Evolutionary conservation across 768 basidiomycete species (phyloP).

Genomic region (Psilocybe subaeruginosa): DNA sequence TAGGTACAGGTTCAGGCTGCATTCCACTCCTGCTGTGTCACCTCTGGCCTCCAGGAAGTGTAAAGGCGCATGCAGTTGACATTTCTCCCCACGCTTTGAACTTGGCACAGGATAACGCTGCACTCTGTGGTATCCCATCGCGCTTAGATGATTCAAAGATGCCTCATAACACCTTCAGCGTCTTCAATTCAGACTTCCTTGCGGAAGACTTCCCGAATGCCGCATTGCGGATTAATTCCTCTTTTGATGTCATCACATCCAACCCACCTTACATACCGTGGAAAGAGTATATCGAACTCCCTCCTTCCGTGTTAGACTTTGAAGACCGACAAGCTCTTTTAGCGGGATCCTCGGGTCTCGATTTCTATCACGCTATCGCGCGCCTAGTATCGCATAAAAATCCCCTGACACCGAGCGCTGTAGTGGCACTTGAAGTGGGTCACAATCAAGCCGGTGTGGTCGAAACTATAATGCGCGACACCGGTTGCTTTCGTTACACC

Average conservation of each 20-base stretch:
- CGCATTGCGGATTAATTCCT: slow-evolving; percentile 36
- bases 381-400: slow-evolving; percentile 53
- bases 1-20: slow-evolving; percentile 93
- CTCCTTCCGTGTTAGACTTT: slow-evolving; percentile 69
- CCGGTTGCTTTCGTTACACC: slow-evolving; percentile 47
- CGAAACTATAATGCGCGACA: slow-evolving; percentile 51
- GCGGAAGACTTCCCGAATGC: slow-evolving; percentile 44
- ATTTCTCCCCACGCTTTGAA: slow-evolving; percentile 61
- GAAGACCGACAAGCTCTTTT: slow-evolving; percentile 86
- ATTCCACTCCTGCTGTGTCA: slow-evolving; percentile 86
- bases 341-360: slow-evolving; percentile 67
- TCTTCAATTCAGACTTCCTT: slow-evolving; percentile 44
- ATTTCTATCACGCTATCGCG: slow-evolving; percentile 73
- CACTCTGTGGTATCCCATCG: slow-evolving; percentile 38
- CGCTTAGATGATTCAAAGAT: slow-evolving; percentile 22
- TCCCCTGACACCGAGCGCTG: slow-evolving; percentile 53
- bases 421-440: slow-evolving; percentile 83
- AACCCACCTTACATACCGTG: slow-evolving; percentile 89
- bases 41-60: slow-evolving; percentile 56
- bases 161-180: slow-evolving; percentile 42
- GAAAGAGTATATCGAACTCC: slow-evolving; percentile 62
- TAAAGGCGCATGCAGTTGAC: slow-evolving; percentile 68
- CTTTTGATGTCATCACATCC: slow-evolving; percentile 80
- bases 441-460: slow-evolving; percentile 71
- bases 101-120: slow-evolving; percentile 54